Percentiles rank a stretch among this genome's conserved stretches.
These are phyloP conservation scores for Fusarium tuaranense DNA, from an alignment of 2,329 filamentous ascomycete genomes.

Conservation along the genomic window DNA sequence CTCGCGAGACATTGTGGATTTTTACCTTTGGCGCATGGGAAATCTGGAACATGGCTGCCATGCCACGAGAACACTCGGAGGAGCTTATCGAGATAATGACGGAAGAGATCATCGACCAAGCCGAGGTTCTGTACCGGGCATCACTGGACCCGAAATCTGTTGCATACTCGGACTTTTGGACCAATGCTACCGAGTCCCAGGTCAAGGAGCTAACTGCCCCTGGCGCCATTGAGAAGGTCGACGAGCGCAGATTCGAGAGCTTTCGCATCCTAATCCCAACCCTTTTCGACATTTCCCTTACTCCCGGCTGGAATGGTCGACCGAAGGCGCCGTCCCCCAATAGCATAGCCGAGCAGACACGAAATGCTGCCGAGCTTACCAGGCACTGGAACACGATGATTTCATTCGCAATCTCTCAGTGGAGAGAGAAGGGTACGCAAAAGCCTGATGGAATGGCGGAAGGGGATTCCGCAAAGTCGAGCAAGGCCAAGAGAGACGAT, in stretches of 20 bases:
- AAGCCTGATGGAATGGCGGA: slow-evolving; percentile 52
- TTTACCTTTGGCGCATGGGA: slow-evolving; percentile 68
- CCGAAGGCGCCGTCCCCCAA: slow-evolving; percentile 58
- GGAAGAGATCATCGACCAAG: slow-evolving; percentile 56
- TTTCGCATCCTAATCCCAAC: slow-evolving; percentile 66
- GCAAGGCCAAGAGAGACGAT: slow-evolving; percentile 26
- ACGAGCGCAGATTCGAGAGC: slow-evolving; percentile 49
- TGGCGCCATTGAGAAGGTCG: slow-evolving; percentile 37
- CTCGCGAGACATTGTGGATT: slow-evolving; percentile 64
- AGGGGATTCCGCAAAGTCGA: slow-evolving; percentile 28
- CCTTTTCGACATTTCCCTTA: slow-evolving; percentile 65
- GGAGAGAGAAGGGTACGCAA: slow-evolving; percentile 56
- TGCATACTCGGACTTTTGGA: slow-evolving; percentile 60
- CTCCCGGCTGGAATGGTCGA: slow-evolving; percentile 64
- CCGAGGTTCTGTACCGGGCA: slow-evolving; percentile 60
- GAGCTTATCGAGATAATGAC: slow-evolving; percentile 52
- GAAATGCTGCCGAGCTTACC: slow-evolving; percentile 65
- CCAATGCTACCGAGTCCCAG: slow-evolving; percentile 43
- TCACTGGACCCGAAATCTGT: slow-evolving; percentile 56
- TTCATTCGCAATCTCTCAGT: slow-evolving; percentile 54
- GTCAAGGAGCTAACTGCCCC: slow-evolving; percentile 43
- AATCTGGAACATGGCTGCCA: slow-evolving; percentile 62
- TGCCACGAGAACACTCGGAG: slow-evolving; percentile 56
- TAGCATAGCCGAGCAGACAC: slow-evolving; percentile 62
- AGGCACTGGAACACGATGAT: slow-evolving; percentile 62